Evolutionary conservation across 768 basidiomycete species (phyloP), one percentile per base, ranked within the genome.

Genomic region (Agaricus subrufescens): DNA sequence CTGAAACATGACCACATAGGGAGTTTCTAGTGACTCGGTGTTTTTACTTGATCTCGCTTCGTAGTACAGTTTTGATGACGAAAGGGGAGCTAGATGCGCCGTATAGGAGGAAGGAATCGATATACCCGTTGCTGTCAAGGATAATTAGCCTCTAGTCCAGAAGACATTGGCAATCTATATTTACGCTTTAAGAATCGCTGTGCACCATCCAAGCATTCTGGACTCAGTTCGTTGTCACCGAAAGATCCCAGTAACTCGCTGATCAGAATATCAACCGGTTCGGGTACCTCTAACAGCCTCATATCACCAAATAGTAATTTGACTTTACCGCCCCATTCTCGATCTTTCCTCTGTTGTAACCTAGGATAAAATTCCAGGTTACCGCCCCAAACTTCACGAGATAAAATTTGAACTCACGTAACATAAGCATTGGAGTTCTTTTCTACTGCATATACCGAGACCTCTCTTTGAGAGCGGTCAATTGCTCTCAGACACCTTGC

Each of bases 1-100:
- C 65, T 92, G 87, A 69, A 99, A 93, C 95, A 98, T 96, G 58
- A 98, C 97, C 15, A 99, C 97, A 63, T 98, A 98, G 0, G 97
- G 96, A 31, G 94, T 98, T 72, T 99, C 97, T 56, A 89, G 68
- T 26, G 84, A 81, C 68, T 90, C 91, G 34, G 82, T 72, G 59
- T 82, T 85, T 64, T 82, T 89, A 51, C 75, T 68, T 0, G 80
- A 46, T 55, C 83, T 75, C 0, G 93, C 92, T 65, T 95, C 92
- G 58, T 87, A 87, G 72, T 87, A 90, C 10, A 99, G 77, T 68
- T 95, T 98, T 2, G 94, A 89, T 2, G 95, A 97, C 3, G 95
- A 94, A 54, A 99, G 73, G 1, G 97, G 97, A 0, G 97, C 93
- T 25, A 99, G 78, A 71, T 94, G 89, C 3, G 97, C 92, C 15